These are phyloP conservation scores for Paraurostyla sp. DNA, from an alignment of 73 alveolate genomes.

Conservation along the genomic window DNA sequence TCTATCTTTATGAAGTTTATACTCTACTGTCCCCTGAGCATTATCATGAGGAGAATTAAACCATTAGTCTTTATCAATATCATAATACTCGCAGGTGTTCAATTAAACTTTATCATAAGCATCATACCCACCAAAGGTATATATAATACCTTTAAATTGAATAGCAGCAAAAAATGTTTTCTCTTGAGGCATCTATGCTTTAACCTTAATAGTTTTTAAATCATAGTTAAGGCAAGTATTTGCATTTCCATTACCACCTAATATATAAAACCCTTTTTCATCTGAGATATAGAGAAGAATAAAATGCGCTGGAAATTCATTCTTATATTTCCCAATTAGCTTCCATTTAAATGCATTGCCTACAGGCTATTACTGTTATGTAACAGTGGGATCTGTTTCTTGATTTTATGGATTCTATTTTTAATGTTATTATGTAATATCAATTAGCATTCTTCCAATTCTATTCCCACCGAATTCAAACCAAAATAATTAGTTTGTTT, in stretches of 20 bases:
- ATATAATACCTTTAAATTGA: constrained; percentile 78
- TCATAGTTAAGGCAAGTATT: constrained; percentile 85
- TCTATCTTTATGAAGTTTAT: constrained; percentile 58
- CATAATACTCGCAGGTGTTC: constrained; percentile 86
- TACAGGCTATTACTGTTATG: neutral
- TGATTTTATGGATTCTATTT: neutral
- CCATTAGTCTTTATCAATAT: constrained; percentile 90
- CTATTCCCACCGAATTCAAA: constrained; percentile 96
- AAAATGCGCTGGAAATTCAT: constrained; percentile 89
- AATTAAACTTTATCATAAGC: constrained; percentile 87
- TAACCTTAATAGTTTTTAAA: constrained; percentile 77
- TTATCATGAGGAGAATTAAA: constrained; percentile 53
- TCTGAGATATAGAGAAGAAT: constrained; percentile 83
- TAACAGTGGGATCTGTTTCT: constrained; percentile 28
- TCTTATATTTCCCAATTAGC: constrained; percentile 88
- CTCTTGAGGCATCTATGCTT: constrained; percentile 87
- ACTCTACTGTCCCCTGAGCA: constrained; percentile 19
- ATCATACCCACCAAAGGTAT: constrained; percentile 98
- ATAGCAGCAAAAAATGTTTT: constrained; percentile 91
- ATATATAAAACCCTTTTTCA: constrained; percentile 77
- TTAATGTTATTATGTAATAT: constrained; percentile 31
- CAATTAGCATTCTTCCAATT: constrained; percentile 85
- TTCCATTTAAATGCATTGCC: constrained; percentile 86
- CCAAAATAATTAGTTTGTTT: constrained; percentile 80
- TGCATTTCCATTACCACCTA: constrained; percentile 91